Conservation (phyloP, 257 asterid genomes). For the Ophiorrhiza pumila region DNA sequence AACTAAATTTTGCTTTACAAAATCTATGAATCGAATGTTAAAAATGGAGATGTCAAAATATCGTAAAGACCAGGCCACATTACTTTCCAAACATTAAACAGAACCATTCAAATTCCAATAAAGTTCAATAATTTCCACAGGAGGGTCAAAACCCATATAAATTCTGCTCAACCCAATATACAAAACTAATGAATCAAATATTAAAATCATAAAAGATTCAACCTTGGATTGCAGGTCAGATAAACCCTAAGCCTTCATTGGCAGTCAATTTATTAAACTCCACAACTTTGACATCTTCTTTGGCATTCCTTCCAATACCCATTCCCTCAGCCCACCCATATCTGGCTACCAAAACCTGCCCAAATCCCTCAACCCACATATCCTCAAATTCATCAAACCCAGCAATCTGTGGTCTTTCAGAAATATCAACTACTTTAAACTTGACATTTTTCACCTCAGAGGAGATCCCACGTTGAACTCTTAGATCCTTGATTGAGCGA, state of each 20-base stretch:
- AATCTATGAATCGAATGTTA: too few relatives aligned
- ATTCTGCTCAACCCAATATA: too few relatives aligned
- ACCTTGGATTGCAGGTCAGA: slow-evolving; percentile 25
- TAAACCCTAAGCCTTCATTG: slow-evolving; percentile 78
- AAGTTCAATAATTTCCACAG: too few relatives aligned
- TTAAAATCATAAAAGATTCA: too few relatives aligned
- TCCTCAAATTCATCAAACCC: slow-evolving; percentile 55
- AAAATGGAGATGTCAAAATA: too few relatives aligned
- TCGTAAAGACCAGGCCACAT: too few relatives aligned
- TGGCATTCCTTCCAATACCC: slow-evolving; percentile 65
- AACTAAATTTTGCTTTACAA: too few relatives aligned
- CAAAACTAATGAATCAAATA: too few relatives aligned
- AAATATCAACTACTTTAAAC: slow-evolving; percentile 10
- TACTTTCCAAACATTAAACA: too few relatives aligned
- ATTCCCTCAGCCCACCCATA: slow-evolving; percentile 79
- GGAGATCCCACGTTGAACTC: slow-evolving; percentile 19
- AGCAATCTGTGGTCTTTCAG: slow-evolving; percentile 26
- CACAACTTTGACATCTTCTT: slow-evolving; percentile 53
- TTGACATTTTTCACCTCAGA: slow-evolving; percentile 18
- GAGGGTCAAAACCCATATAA: too few relatives aligned
- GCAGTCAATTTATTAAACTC: slow-evolving; percentile 53
- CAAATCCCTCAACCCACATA: slow-evolving; percentile 74
- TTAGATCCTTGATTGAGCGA: background rate
- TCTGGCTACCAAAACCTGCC: slow-evolving; percentile 58
- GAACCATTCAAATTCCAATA: too few relatives aligned